A percentile compares a stretch with the other conserved stretches of the same genome.
Conservation (phyloP, 2,329 filamentous ascomycete species). For the Penicillium olsonii region DNA sequence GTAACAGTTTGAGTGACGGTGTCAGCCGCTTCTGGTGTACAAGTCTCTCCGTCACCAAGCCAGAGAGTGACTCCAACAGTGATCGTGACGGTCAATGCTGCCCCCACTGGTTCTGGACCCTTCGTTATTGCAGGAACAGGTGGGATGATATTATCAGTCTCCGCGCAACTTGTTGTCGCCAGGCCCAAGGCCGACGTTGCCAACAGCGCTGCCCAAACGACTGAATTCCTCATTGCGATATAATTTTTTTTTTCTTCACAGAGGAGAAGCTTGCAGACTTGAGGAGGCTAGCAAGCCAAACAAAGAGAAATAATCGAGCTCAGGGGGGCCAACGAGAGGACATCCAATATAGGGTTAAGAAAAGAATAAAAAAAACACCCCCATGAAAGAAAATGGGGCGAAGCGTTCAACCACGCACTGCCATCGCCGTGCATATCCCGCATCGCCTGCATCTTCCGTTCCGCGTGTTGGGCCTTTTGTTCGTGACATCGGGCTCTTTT, state of each 20-base stretch:
- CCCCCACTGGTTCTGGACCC: neutral
- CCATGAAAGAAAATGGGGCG: neutral
- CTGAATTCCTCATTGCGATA: slow-evolving; percentile 12
- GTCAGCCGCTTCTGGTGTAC: neutral
- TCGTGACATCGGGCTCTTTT: neutral
- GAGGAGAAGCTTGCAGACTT: neutral
- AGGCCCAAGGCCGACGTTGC: slow-evolving; percentile 3
- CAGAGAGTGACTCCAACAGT: slow-evolving; percentile 9
- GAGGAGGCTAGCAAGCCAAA: neutral
- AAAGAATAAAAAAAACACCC: slow-evolving; percentile 1
- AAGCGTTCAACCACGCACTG: neutral
- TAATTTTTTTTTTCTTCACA: neutral
- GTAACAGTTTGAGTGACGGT: slow-evolving; percentile 3
- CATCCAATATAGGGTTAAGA: neutral
- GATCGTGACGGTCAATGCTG: slow-evolving; percentile 1
- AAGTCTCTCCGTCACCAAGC: slow-evolving; percentile 8
- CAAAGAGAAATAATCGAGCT: neutral
- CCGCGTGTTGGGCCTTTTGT: neutral
- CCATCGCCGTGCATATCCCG: neutral
- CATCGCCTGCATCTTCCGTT: neutral
- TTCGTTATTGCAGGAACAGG: neutral
- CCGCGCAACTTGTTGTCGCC: neutral
- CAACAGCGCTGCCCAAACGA: slow-evolving; percentile 14
- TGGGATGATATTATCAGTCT: neutral
- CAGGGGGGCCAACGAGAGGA: neutral